Conservation (phyloP, 345 rosid species). For the Eucalyptus dawsonii region DNA sequence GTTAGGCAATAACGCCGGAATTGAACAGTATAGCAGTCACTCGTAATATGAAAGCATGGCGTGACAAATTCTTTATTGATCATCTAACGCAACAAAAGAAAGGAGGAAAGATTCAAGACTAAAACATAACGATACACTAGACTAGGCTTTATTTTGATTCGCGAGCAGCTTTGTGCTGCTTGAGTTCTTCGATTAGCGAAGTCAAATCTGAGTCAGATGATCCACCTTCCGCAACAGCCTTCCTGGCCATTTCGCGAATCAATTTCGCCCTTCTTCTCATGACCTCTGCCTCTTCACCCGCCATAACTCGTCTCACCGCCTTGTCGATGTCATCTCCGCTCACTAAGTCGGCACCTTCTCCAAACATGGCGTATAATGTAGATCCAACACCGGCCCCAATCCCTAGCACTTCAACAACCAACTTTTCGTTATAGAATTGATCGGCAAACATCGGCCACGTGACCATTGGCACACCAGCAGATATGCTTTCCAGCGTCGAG, state of each 20-base stretch:
- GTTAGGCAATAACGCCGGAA: neutral
- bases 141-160: neutral
- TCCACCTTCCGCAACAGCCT: conserved; percentile 17
- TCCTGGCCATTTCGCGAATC: conserved; percentile 4
- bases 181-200: neutral
- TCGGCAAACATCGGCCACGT: conserved; percentile 7
- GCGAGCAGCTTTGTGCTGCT: neutral
- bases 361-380: neutral
- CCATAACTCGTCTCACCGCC: neutral
- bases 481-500: conserved; percentile 5
- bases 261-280: neutral
- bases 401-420: neutral
- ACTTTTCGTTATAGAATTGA: neutral
- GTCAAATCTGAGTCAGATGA: conserved; percentile 4
- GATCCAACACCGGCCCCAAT: neutral
- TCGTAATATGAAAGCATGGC: neutral
- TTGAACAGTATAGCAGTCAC: neutral
- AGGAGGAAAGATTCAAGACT: neutral
- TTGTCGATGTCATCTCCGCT: neutral
- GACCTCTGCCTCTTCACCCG: neutral
- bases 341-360: neutral
- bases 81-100: neutral
- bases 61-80: neutral
- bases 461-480: conserved; percentile 11
- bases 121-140: neutral